A percentile compares a stretch with the other conserved stretches of the same genome.
Conservation (phyloP, 345 rosid species). For the Balakata baccata region DNA sequence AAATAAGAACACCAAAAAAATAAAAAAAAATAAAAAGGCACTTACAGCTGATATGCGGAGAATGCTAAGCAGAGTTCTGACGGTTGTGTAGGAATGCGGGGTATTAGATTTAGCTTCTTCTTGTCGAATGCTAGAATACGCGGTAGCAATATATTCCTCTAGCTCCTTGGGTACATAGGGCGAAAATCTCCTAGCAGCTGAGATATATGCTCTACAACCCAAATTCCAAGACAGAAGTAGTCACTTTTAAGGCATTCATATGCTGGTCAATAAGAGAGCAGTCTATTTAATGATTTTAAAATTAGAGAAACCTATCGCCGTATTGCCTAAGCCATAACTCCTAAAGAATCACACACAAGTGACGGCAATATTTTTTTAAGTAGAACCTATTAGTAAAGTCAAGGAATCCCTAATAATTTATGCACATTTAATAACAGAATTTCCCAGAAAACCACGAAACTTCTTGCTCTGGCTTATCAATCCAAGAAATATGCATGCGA, state of each 20-base stretch:
- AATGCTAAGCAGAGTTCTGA: conserved; percentile 89
- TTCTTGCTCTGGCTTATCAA: neutral
- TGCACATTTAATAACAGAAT: conserved; percentile 4
- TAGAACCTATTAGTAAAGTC: neutral
- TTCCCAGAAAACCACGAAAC: neutral
- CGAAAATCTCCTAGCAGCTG: conserved; percentile 84
- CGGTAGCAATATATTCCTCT: conserved; percentile 90
- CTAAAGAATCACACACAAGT: no score
- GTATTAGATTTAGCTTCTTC: conserved; percentile 89
- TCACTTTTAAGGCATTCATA: neutral
- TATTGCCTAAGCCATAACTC: no score
- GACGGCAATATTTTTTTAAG: neutral
- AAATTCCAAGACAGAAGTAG: conserved; percentile 14
- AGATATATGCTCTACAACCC: conserved; percentile 71
- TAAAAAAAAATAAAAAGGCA: conserved; percentile 18
- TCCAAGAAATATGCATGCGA: neutral
- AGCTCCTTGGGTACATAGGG: conserved; percentile 82
- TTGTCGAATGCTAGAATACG: conserved; percentile 88
- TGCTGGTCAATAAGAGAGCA: neutral
- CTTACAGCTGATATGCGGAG: conserved; percentile 95
- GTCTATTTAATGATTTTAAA: neutral
- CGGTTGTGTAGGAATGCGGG: conserved; percentile 93
- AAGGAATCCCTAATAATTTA: neutral
- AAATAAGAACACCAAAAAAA: conserved; percentile 1
- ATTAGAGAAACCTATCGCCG: neutral